phyloP scores from a whole-genome alignment of 2,329 filamentous ascomycete genomes.

The Didymella keratinophila region DNA sequence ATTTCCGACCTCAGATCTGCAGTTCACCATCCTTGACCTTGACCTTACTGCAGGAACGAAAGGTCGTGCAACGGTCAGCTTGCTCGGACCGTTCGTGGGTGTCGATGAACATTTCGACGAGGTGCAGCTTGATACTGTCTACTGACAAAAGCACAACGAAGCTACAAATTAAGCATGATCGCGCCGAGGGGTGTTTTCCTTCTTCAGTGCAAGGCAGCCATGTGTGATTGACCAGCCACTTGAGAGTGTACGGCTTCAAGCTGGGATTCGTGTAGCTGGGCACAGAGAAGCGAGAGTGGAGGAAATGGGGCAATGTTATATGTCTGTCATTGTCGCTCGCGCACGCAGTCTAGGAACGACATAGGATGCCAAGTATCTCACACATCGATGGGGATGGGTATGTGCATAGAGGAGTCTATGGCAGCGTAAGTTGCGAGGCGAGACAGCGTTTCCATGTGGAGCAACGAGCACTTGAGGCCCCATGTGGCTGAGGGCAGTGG shows the following conservation, averaged over 20 bases:
- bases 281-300: not conserved
- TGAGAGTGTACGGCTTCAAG: too few species aligned
- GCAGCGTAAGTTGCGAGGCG: too few species aligned
- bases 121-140: not conserved
- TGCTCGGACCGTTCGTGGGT: not conserved
- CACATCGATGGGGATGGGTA: not conserved
- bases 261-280: too few species aligned
- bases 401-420: not conserved
- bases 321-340: not conserved
- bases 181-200: not conserved
- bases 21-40: not conserved
- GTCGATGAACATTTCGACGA: not conserved
- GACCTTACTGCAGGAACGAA: conserved; percentile 3
- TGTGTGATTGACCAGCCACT: too few species aligned
- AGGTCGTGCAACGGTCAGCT: conserved; percentile 1
- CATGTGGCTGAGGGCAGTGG: not conserved
- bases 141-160: not conserved
- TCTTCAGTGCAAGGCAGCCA: not conserved
- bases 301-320: not conserved
- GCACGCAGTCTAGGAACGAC: not conserved
- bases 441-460: not conserved
- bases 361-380: not conserved
- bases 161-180: not conserved
- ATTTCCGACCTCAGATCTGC: not conserved
- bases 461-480: not conserved